These are phyloP conservation scores for Pichia manshurica DNA, from an alignment of 805 yeast genomes.

Conservation along the genomic window DNA sequence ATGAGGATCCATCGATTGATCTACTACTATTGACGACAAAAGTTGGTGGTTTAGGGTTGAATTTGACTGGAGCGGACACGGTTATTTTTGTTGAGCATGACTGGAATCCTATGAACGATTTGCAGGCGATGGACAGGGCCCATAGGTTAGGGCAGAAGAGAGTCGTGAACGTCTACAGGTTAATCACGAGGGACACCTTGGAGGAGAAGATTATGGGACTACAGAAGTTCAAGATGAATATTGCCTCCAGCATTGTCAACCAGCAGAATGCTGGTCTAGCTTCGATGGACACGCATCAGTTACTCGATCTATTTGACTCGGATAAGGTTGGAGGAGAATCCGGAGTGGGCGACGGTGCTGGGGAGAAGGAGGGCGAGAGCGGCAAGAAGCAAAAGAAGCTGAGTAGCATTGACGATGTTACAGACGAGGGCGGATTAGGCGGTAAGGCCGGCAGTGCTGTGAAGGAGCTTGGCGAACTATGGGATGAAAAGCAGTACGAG, in stretches of 20 bases:
- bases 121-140: constrained; percentile 99
- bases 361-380: constrained; percentile 31
- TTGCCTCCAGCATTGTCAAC: constrained; percentile 91
- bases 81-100: constrained; percentile 99
- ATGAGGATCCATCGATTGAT: constrained; percentile 95
- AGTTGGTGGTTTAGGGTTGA: constrained; percentile 98
- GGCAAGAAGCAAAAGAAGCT: constrained; percentile 19
- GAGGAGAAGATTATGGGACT: constrained; percentile 98
- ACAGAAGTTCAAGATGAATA: constrained; percentile 94
- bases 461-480: constrained; percentile 83
- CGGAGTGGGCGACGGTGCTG: constrained; percentile 24
- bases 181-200: constrained; percentile 86
- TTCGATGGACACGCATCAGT: constrained; percentile 94
- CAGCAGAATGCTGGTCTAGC: constrained; percentile 95
- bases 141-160: constrained; percentile 97
- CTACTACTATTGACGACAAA: constrained; percentile 87
- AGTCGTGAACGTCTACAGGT: constrained; percentile 92
- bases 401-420: constrained; percentile 24
- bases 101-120: constrained; percentile 99
- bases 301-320: constrained; percentile 81
- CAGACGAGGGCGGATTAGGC: constrained; percentile 70
- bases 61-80: constrained; percentile 97
- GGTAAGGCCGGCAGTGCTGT: constrained; percentile 83
- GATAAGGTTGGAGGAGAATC: constrained; percentile 42
- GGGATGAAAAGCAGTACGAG: constrained; percentile 96